Evolutionary conservation across 805 yeast species (phyloP), one percentile per base, ranked within the genome.

Genomic region (Candida bentonensis): DNA sequence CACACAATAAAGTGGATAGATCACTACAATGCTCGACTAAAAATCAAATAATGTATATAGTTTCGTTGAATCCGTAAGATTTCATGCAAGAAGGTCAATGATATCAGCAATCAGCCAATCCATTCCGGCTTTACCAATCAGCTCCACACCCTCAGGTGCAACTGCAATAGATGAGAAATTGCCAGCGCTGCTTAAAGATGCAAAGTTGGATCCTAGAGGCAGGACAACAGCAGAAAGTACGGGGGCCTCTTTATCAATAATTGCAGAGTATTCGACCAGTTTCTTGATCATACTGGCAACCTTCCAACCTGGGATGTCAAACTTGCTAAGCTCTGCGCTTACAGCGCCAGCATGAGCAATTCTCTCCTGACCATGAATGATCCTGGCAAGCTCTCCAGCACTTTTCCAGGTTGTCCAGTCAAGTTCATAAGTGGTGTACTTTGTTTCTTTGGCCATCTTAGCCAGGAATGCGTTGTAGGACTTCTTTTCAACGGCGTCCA

Each of bases 1-100:
- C 56, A 54, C 28, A 54, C 57, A 3, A 51, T 54, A 17, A 34
- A 51, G 17, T 52, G 56, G 54, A 41, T 50, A 15, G 57, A 54
- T 42, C 56, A 54, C 25, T 53, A 52, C 43, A 50, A 51, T 26
- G 47, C 42, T 23, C 44, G 49, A 33, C 40, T 54, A 27, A 45
- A 47, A 40, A 39, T 17, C 30, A 48, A 17, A 44, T 48, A 13
- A 15, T 15, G 15, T 21, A 40, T 15, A 22, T 17, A 20, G 15
- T 42, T 21, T 20, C 7, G 11, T 22, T 15, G 27, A 22, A 41
- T 20, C 20, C 3, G 26, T 42, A 33, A 41, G 9, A 27, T 23
- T 21, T 43, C 25, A 39, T 34, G 39, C 21, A n/a, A 22, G 17
- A 7, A 44, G 4, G 9, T 41, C 28, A 11, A 40, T 27, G 15